Evolutionary conservation across 1,139 yeast species (phyloP).

Genomic region (Yamadazyma taylorii): DNA sequence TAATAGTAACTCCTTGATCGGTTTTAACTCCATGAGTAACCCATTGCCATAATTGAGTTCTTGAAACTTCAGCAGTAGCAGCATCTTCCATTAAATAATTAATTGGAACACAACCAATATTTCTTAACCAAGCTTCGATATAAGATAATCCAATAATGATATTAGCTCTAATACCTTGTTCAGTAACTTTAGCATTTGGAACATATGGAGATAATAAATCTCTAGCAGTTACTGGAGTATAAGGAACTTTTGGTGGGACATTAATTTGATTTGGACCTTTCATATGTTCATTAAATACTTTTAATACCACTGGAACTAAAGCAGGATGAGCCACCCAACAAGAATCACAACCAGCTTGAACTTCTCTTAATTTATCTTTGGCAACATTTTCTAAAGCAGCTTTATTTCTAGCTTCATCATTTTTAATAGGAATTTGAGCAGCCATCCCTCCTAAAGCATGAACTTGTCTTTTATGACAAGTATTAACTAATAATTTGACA

Average conservation of each 20-base stretch:
- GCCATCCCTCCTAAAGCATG: slow-evolving; percentile 89
- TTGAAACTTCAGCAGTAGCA: slow-evolving; percentile 83
- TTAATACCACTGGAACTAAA: slow-evolving; percentile 70
- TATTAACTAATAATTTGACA: slow-evolving; percentile 64
- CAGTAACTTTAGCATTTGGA: slow-evolving; percentile 64
- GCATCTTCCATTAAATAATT: slow-evolving; percentile 86
- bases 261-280: slow-evolving; percentile 83
- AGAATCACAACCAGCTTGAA: slow-evolving; percentile 73
- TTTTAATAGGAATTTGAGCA: slow-evolving; percentile 77
- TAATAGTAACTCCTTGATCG: slow-evolving; percentile 55
- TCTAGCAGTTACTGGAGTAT: slow-evolving; percentile 55
- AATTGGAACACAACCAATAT: slow-evolving; percentile 79
- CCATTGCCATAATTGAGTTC: slow-evolving; percentile 85
- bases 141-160: slow-evolving; percentile 71
- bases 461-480: slow-evolving; percentile 73
- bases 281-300: slow-evolving; percentile 79
- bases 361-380: slow-evolving; percentile 75
- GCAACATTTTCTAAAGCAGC: slow-evolving; percentile 71
- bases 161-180: slow-evolving; percentile 71
- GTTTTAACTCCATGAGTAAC: slow-evolving; percentile 71
- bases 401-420: slow-evolving; percentile 61
- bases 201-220: slow-evolving; percentile 72
- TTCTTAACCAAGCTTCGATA: slow-evolving; percentile 83
- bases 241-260: slow-evolving; percentile 51
- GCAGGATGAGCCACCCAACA: slow-evolving; percentile 87